Evolutionary conservation across 2,329 filamentous ascomycete genomes (phyloP), one percentile per base, ranked within the genome.

Genomic region (Falciphora oryzae): DNA sequence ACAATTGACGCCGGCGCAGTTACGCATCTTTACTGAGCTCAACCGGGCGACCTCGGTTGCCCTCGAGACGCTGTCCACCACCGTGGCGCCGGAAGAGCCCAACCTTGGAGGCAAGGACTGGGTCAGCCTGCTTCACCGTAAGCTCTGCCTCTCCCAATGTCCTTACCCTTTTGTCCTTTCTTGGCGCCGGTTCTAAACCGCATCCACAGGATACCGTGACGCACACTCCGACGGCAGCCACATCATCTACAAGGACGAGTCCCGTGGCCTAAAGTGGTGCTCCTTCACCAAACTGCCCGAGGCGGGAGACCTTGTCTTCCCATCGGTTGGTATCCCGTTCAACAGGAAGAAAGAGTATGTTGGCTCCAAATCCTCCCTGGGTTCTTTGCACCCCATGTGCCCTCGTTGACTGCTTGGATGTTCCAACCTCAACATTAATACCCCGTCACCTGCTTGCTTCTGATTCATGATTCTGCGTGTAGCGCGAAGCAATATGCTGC

Each of bases 401-500:
- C 13, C 27, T 18, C 14, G 3, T 62, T 44, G 14, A 27, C 16
- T 3, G 14, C n/a, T 29, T 29, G 35, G 18, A 8, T 22, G 14
- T 27, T 16, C 25, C 25, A 31, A 53, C 27, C 2, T 16, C 18
- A 13, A 18, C 13, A 6, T n/a, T n/a, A 32, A 18, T 44, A 44
- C 16, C 22, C 18, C n/a, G 8, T 53, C 44, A 22, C 60, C 6
- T 16, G 50, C 29, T n/a, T 31, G 61, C 61, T 32, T 28, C 44
- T 62, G 10, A 53, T 18, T 38, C 22, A 11, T 18, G 31, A 11
- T n/a, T 27, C 18, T 28, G 10, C 32, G 8, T 22, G 44, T 28
- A 63, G 62, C 50, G 83, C 84, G 29, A 85, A 83, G 71, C 76
- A 80, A 66, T 84, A 80, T 67, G 83, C 84, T 0, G 82, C 83